A percentile compares a stretch with the other conserved stretches of the same genome.
Conservation (phyloP, 345 rosid genomes). For the Luvunga scandens region DNA sequence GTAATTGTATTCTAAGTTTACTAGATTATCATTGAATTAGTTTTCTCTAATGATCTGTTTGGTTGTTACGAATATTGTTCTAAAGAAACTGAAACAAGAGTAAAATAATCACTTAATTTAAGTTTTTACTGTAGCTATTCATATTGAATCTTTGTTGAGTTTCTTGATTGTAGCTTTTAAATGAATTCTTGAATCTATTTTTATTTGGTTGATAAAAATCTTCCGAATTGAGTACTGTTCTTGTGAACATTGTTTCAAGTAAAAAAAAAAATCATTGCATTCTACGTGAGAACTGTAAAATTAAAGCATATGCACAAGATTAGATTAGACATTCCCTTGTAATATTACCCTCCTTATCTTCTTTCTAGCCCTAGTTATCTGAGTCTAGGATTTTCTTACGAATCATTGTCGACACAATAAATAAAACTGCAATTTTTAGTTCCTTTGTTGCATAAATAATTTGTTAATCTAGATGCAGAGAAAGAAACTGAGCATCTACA, state of each 20-base stretch:
- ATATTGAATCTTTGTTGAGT: not conserved
- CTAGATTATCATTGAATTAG: not conserved
- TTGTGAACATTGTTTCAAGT: not conserved
- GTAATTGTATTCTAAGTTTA: not conserved
- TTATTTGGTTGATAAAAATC: not conserved
- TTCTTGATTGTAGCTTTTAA: not conserved
- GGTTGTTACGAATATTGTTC: not conserved
- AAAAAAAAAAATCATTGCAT: not conserved
- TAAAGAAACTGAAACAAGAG: not conserved
- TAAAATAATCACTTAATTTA: not conserved
- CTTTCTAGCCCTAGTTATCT: too few species aligned
- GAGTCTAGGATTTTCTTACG: too few species aligned
- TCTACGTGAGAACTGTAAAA: not conserved
- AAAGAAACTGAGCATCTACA: too few species aligned
- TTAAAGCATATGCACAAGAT: not conserved
- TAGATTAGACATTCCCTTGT: too few species aligned
- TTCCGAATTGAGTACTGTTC: not conserved
- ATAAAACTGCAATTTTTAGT: too few species aligned
- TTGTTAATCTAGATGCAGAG: too few species aligned
- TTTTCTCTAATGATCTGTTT: not conserved
- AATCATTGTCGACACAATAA: too few species aligned
- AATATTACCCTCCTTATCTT: too few species aligned
- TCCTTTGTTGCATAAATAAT: too few species aligned
- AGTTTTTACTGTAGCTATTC: not conserved
- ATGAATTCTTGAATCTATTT: too few species aligned